These are phyloP conservation scores for Kodamaea nitidulidarum DNA, from an alignment of 805 yeast genomes.

Conservation along the genomic window DNA sequence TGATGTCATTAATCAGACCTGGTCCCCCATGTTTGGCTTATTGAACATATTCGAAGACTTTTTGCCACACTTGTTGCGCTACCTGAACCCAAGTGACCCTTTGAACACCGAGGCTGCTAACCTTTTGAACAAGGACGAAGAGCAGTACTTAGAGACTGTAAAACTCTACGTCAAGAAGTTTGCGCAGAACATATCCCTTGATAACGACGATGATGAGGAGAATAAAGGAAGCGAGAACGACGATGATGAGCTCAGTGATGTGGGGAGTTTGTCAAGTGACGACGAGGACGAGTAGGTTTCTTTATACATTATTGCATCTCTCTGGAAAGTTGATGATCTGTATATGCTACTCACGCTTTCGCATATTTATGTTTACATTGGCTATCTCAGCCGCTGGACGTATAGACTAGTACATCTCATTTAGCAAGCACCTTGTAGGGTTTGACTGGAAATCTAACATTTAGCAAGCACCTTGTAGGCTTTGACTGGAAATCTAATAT, in stretches of 20 bases:
- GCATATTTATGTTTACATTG: neutral
- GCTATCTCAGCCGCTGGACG: slow-evolving; percentile 1
- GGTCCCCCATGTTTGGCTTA: slow-evolving; percentile 97
- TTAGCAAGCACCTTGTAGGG: too few relatives aligned
- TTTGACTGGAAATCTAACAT: too few relatives aligned
- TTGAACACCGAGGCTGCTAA: slow-evolving; percentile 87
- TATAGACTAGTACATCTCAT: too few relatives aligned
- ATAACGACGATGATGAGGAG: slow-evolving; percentile 35
- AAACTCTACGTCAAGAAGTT: slow-evolving; percentile 68
- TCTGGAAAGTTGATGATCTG: neutral
- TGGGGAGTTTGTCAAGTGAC: slow-evolving; percentile 48
- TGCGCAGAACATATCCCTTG: slow-evolving; percentile 40
- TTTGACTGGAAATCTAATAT: too few relatives aligned
- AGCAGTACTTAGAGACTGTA: slow-evolving; percentile 64
- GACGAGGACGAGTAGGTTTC: slow-evolving; percentile 29
- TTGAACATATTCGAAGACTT: slow-evolving; percentile 88
- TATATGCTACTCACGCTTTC: neutral
- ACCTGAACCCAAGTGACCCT: slow-evolving; percentile 94
- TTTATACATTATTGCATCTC: too few relatives aligned
- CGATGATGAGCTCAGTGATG: slow-evolving; percentile 39
- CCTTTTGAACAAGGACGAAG: slow-evolving; percentile 64
- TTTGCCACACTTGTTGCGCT: slow-evolving; percentile 83
- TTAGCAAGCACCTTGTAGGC: too few relatives aligned
- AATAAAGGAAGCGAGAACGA: slow-evolving; percentile 25
- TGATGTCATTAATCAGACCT: slow-evolving; percentile 94